Conservation (phyloP, 306 rosid genomes). For the Cicer chorassanicum region DNA sequence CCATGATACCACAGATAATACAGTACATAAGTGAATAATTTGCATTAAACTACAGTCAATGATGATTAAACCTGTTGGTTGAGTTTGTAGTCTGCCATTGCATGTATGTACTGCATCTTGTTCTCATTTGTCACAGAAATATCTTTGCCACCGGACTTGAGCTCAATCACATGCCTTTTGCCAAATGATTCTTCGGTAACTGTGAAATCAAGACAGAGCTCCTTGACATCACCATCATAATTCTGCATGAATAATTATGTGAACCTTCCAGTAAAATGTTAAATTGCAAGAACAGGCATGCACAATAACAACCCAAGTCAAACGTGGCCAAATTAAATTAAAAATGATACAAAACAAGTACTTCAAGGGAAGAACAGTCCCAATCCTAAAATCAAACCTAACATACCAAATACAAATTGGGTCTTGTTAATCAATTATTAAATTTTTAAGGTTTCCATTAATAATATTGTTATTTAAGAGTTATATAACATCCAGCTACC, state of each 20-base stretch:
- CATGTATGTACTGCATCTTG: slow-evolving; percentile 96
- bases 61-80: slow-evolving; percentile 78
- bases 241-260: slow-evolving; percentile 66
- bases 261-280: slow-evolving; percentile 26
- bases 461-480: slow-evolving; percentile 10
- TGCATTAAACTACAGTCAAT: slow-evolving; percentile 39
- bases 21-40: slow-evolving; percentile 28
- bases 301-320: slow-evolving; percentile 22
- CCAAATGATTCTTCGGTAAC: slow-evolving; percentile 96
- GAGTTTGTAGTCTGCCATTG: slow-evolving; percentile 95
- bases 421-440: slow-evolving; percentile 23
- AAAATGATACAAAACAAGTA: slow-evolving; percentile 21
- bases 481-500: slow-evolving; percentile 27
- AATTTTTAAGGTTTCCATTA: slow-evolving; percentile 30
- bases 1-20: slow-evolving; percentile 23
- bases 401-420: slow-evolving; percentile 19
- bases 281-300: slow-evolving; percentile 41
- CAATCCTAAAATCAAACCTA: slow-evolving; percentile 22
- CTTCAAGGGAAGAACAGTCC: slow-evolving; percentile 32
- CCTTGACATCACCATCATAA: slow-evolving; percentile 82
- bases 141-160: slow-evolving; percentile 91
- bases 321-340: slow-evolving; percentile 1
- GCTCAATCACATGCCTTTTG: slow-evolving; percentile 75
- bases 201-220: slow-evolving; percentile 88
- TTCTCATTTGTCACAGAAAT: slow-evolving; percentile 80